Evolutionary conservation across 2,329 filamentous ascomycete genomes (phyloP).

Genomic region (Amylocarpus encephaloides): DNA sequence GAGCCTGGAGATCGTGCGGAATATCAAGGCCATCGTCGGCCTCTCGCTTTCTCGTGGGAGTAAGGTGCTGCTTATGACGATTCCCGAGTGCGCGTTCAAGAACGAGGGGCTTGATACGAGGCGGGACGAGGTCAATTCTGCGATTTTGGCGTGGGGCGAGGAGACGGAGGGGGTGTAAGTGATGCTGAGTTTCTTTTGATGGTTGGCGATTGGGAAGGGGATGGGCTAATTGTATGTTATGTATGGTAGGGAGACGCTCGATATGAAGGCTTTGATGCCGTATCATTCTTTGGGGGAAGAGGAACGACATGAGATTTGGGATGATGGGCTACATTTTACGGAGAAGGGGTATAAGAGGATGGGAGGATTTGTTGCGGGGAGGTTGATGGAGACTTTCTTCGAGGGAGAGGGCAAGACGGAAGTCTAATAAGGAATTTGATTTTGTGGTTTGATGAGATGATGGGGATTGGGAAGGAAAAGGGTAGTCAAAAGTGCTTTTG

Average conservation of each 20-base stretch:
- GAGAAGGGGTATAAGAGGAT: slow-evolving; percentile 55
- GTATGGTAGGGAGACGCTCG: slow-evolving; percentile 36
- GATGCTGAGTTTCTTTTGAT: not conserved
- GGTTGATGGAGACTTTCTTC: slow-evolving; percentile 42
- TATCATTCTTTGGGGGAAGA: slow-evolving; percentile 43
- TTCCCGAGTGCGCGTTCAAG: slow-evolving; percentile 43
- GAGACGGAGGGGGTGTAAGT: slow-evolving; percentile 12
- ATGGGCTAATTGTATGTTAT: not conserved
- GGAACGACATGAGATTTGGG: slow-evolving; percentile 48
- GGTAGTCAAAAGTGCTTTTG: not conserved
- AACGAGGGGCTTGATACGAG: slow-evolving; percentile 30
- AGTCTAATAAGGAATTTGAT: not conserved
- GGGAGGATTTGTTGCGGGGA: slow-evolving; percentile 49
- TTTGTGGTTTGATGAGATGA: not conserved
- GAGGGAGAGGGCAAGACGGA: not conserved
- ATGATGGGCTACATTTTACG: slow-evolving; percentile 56
- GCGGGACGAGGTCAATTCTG: slow-evolving; percentile 44
- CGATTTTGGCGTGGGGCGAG: slow-evolving; percentile 34
- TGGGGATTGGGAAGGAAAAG: not conserved
- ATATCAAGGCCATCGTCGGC: slow-evolving; percentile 43
- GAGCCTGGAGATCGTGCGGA: slow-evolving; percentile 39
- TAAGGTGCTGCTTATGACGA: slow-evolving; percentile 55
- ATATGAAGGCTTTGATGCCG: slow-evolving; percentile 48
- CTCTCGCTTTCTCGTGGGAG: slow-evolving; percentile 41
- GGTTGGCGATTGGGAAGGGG: not conserved